Base-by-base conservation (phyloP, 2,329 filamentous ascomycete genomes). In the Phyllosticta citribraziliensis region DNA sequence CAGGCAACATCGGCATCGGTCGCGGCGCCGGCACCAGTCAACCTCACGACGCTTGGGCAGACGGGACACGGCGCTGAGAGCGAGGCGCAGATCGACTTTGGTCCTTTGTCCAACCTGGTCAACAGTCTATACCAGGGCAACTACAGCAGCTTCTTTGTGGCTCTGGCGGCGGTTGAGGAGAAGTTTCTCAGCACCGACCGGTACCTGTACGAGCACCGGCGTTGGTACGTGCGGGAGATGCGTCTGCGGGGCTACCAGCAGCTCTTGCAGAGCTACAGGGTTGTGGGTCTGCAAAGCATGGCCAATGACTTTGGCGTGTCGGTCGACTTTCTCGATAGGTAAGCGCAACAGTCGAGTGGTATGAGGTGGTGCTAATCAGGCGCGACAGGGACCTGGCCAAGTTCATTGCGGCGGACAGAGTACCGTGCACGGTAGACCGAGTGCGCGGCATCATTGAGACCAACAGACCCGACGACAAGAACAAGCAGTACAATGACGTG, bases 181-280 rank as follows among this genome's bases (percentile, higher is more conserved):
- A 87, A 88, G 69, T 99, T 99, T 81, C 81, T 99, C 66, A 91
- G 86, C 67, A 90, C 94, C 73, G 94, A 99, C 73, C 89, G 94
- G 63, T 96, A 97, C 77, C 83, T 99, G 62, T 88, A 91, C 72
- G 94, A 99, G 81, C 94, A 99, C 80, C 89, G 90, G 74, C 87
- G 86, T 70, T 99, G 94, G 93, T 97, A 94, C 74, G 93, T 99
- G 68, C 88, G 94, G 57, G 94, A 99, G 82, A 99, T 99, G 94
- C 87, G 94, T 62, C 84, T 97, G 66, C 87, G 93, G 63, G 93
- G 91, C 40, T 99, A 99, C 79, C 91, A 96, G 76, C 94, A 99
- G 79, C 84, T 99, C 51, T 83, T 99, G 52, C 94, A 97, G 80
- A 96, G 91, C 73, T 99, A 99, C 79, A 88, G 93, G 55, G 91